These are phyloP conservation scores for Agrostemma githago DNA, from an alignment of 148 eudicot species.

Conservation along the genomic window DNA sequence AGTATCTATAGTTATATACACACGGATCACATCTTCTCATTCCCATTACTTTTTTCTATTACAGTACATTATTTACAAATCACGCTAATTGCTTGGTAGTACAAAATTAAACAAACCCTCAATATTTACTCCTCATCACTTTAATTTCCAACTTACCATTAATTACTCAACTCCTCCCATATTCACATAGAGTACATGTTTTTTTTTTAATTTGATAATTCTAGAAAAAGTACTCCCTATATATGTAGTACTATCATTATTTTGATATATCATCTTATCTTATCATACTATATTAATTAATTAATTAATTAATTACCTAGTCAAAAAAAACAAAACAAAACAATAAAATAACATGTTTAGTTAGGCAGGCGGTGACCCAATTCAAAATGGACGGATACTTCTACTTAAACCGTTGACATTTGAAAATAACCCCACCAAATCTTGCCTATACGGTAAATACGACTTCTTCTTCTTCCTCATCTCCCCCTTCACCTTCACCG, in stretches of 20 bases:
- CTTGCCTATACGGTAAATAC: constrained; percentile 44
- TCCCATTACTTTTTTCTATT: neutral
- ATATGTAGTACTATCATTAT: no score
- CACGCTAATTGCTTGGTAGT: neutral
- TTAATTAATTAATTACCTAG: no score
- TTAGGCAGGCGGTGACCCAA: neutral
- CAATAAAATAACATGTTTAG: neutral
- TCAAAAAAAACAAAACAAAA: neutral
- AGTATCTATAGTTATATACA: neutral
- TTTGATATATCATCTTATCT: no score
- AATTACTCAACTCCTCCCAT: neutral
- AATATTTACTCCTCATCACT: neutral
- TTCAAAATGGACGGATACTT: constrained; percentile 4
- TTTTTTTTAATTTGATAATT: no score
- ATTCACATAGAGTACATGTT: neutral
- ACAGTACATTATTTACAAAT: neutral
- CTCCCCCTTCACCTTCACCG: constrained; percentile 8
- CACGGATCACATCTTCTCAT: neutral
- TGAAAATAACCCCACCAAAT: constrained; percentile 50
- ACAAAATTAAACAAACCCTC: neutral
- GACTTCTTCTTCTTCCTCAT: constrained; percentile 22
- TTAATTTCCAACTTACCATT: neutral
- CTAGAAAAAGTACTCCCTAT: no score
- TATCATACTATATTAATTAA: no score
- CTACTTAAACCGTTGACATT: constrained; percentile 48